Base-by-base conservation (phyloP, 164 flowering plant species). In the Macadamia tetraphylla region DNA sequence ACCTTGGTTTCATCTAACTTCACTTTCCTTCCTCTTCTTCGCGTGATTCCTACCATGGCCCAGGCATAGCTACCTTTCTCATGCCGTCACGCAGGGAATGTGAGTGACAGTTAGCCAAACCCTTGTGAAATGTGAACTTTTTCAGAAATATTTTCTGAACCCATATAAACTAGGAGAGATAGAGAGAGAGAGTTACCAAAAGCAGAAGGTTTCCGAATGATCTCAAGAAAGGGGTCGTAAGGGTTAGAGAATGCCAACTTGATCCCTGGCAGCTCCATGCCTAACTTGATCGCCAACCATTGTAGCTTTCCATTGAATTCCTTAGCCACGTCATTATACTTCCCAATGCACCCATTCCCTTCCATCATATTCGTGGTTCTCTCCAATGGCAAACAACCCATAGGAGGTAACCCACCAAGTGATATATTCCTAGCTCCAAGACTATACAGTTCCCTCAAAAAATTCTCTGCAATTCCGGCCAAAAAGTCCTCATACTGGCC, bases 341-440 rank as follows among this genome's bases (percentile, higher is more conserved):
- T 71, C 72, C 79, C 81, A 11, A 75, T 59, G 32, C 88, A 85
- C 6, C 18, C 65, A 35, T 77, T 35, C 52, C 76, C 67, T 13
- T 1, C 48, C 3, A 78, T n/a, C 5, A 78, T 8, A 9, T 73
- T 46, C 7, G 51, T 74, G 63, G 79, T 67, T 71, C 88, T 79
- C 66, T 84, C 88, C 83, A 84, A 66, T 30, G 95, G 94, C 68
- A 89, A 65, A 55, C 90, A 89, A n/a, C 91, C 94, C 86, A 89
- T 86, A 6, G 91, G 91, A 66, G 85, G 83, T 57, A 87, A 75
- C 30, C 90, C 91, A 6, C 74, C 70, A 0, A 87, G 7, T 1
- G 82, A 71, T 1, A 89, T 75, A 67, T 82, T 86, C 48, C 86
- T 73, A 55, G 80, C 88, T 23, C 90, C 86, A 14, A 82, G 75